Base-by-base conservation (phyloP, 1,284 basidiomycete species). In the Sphagnurus paluster region DNA sequence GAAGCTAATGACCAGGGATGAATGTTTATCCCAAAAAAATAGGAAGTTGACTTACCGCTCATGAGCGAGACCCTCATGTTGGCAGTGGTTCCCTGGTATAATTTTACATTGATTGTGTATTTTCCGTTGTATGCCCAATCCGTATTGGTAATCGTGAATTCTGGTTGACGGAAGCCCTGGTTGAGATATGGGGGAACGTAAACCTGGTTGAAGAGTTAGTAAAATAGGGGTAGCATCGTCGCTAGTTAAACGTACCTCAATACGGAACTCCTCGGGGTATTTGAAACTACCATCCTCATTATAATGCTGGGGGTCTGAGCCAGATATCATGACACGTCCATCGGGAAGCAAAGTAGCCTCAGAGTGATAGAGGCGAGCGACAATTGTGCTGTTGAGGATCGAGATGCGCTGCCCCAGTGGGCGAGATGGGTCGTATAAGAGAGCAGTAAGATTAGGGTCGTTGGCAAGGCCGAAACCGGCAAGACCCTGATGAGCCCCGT, bases 311-410 rank as follows among this genome's bases (percentile, higher is more conserved):
- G 85, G 84, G 58, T 90, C 89, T 10, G 82, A 83, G 0, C 90
- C 90, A 2, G 85, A 85, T 33, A 91, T 70, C 41, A 88, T 70
- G 16, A 90, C 75, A 8, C 82, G 77, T 9, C 84, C 87, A 54
- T 87, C 84, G 3, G 79, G 78, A 25, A 87, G 73, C 6, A 88
- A 73, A 14, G 71, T 74, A 44, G 83, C 81, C 60, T 88, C 87
- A 0, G 84, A 87, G 60, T 94, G 91, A 57, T 94, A 94, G 59
- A 94, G 59, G 16, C 92, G 82, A 9, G 90, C 81, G 30, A 91
- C 84, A 46, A 81, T 85, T 11, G 87, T 90, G n/a, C 63, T 75
- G 62, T 75, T 69, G 53, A 84, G 71, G 67, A 87, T 76, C 49
- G 87, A 81, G 55, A 84, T 71, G 49, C 89, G 80, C 42, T 79